Evolutionary conservation across 345 rosid species (phyloP), one percentile per base, ranked within the genome.

Genomic region (Lepidium sativum): DNA sequence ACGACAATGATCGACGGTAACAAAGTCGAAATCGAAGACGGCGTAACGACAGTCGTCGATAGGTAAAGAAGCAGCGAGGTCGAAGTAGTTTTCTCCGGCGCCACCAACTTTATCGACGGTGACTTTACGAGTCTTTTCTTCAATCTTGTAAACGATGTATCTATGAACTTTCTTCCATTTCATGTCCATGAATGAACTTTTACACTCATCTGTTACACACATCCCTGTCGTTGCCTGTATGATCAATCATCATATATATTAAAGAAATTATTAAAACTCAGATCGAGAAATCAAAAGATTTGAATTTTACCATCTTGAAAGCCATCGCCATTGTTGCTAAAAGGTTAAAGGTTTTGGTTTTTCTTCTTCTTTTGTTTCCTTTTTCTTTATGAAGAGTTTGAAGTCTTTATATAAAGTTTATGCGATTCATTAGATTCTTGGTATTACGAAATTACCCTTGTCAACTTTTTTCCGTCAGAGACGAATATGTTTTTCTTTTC

Each of bases 101-200:
- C 85, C 89, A 9, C 98, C 96, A 13, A 88, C 90, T 75, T 88
- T 85, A 44, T 92, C 98, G 45, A 92, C 96, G 67, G 95, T 78
- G 44, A 92, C 88, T 70, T 86, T 61, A 48, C 72, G 72, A 0
- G 98, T 86, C 45, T 83, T 89, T 82, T 92, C 98, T 21, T 92
- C 98, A 71, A 92, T 81, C 82, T 89, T 92, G 79, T 82, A 89
- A 65, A 92, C 96, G 71, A 92, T 85, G 80, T 79, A 92, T 34
- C 91, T 54, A n/a, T 85, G 95, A 20, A 86, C 92, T 73, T 85
- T 89, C 80, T 87, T 92, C 98, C 96, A 86, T 54, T 92, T 92
- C 98, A 92, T 85, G 76, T 81, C 95, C 89, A 81, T 83, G 86
- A 92, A 92, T 12, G 92, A 89, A 62, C 69, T 84, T 81, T 85